These are phyloP conservation scores for Nepenthes mirabilis DNA, from an alignment of 148 eudicot genomes.

Conservation along the genomic window DNA sequence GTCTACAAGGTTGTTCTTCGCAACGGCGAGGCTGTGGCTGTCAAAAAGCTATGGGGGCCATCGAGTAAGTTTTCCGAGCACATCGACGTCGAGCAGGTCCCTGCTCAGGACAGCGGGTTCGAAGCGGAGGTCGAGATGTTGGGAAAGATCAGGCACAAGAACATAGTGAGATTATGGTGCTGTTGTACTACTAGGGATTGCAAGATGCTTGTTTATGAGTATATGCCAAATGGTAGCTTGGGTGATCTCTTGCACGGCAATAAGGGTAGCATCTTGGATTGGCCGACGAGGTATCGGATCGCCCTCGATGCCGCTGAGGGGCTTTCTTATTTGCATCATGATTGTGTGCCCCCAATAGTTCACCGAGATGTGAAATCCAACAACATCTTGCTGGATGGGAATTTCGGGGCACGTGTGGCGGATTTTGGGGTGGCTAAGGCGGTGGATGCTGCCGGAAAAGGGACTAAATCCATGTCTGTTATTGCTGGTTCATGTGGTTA, in stretches of 20 bases:
- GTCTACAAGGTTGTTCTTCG: constrained; percentile 81
- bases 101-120: constrained; percentile 42
- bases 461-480: constrained; percentile 75
- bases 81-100: neutral
- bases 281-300: constrained; percentile 70
- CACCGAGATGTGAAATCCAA: constrained; percentile 86
- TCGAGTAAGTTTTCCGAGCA: constrained; percentile 2
- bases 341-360: constrained; percentile 80
- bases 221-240: constrained; percentile 89
- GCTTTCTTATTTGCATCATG: constrained; percentile 84
- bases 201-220: constrained; percentile 79
- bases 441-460: constrained; percentile 56
- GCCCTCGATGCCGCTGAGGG: constrained; percentile 91
- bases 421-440: constrained; percentile 92
- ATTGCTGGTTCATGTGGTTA: constrained; percentile 97
- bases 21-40: constrained; percentile 69
- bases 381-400: constrained; percentile 72
- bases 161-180: constrained; percentile 90
- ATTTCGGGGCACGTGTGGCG: constrained; percentile 79
- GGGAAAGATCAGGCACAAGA: constrained; percentile 91
- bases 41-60: constrained; percentile 59
- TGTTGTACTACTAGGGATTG: constrained; percentile 64
- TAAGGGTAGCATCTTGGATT: constrained; percentile 63
- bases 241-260: constrained; percentile 80
- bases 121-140: constrained; percentile 84